Base-by-base conservation (phyloP, 805 yeast genomes). In the Zygosaccharomyces kombuchaensis region DNA sequence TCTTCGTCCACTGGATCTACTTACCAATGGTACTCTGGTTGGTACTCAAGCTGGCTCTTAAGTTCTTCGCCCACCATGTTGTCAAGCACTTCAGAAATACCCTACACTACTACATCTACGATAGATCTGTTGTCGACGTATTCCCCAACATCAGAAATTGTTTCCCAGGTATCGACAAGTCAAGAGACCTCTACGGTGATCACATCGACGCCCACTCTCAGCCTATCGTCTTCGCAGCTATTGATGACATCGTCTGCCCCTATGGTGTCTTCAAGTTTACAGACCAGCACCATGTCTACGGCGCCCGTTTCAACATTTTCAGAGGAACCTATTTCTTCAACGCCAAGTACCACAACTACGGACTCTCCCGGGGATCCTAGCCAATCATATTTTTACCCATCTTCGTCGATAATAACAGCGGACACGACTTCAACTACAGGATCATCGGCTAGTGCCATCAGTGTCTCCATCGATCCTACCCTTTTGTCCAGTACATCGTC, bases 11-110 rank as follows among this genome's bases (percentile, higher is more conserved):
- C 34, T 14, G 19, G 25, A 14, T 14, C 41, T 16, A 27, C 41
- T 9, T 6, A n/a, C 22, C 14, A 31, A 27, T 38, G 41, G 41
- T 19, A 27, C 34, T 38, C 41, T 16, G 26, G 41, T 34, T 38
- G 41, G 41, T 19, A 27, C 34, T 38, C 41, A 27, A 38, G 41
- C 41, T 26, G 41, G 41, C 16, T 38, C 34, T 27, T 27, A 27
- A 38, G 34, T 27, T 38, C 41, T 17, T 14, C 34, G 9, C 12
- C 32, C 16, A 10, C 32, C 13, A 12, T 16, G 34, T 17, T 22
- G 23, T 32, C 41, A 38, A 38, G 25, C 21, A 16, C 16, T 6
- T 27, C 41, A 22, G 41, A 19, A 26, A 25, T 9, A 12, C 12
- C 26, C 9, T 10, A 29, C 9, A n/a, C 4, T 13, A 14, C 25